A percentile compares a stretch with the other conserved stretches of the same genome.
phyloP scores from a whole-genome alignment of 1,139 yeast genomes.

The Nakaseomyces sp. region DNA sequence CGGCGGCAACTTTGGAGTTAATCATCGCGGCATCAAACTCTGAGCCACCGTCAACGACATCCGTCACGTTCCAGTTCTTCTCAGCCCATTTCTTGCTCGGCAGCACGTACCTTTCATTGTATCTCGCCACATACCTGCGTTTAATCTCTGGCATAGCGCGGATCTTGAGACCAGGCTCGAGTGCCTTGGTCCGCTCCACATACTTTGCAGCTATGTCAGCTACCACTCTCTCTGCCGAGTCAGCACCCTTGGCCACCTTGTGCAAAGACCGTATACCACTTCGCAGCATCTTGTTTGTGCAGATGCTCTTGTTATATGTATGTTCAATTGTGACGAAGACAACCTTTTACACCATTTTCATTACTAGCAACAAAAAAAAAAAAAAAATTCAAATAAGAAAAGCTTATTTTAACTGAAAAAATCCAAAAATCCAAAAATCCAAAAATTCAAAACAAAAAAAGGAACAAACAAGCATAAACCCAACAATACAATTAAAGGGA shows the following conservation, averaged over 20 bases:
- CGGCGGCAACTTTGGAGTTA: conserved; percentile 7
- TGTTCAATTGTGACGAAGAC: no score
- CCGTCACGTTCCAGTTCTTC: conserved; percentile 1
- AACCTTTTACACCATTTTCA: no score
- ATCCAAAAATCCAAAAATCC: no score
- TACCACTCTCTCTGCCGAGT: background rate
- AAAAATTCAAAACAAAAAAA: no score
- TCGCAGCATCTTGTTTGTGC: background rate
- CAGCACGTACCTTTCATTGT: conserved; percentile 14
- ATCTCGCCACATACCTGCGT: conserved; percentile 16
- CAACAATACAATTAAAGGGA: no score
- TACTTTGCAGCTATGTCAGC: conserved; percentile 8
- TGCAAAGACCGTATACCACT: background rate
- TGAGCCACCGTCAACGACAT: background rate
- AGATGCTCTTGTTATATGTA: no score
- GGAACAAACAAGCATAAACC: no score
- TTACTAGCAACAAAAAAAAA: no score
- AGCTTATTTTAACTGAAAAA: no score
- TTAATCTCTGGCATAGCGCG: conserved; percentile 19
- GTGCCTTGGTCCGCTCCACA: conserved; percentile 18
- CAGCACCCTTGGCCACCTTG: background rate
- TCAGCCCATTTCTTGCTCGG: conserved; percentile 26
- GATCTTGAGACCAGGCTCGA: conserved; percentile 25
- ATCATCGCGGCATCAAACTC: conserved; percentile 8
- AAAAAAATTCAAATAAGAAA: no score